Evolutionary conservation across 495 filamentous ascomycete genomes (phyloP), one percentile per base, ranked within the genome.

Genomic region (Pseudoneurospora amorphoporcata): DNA sequence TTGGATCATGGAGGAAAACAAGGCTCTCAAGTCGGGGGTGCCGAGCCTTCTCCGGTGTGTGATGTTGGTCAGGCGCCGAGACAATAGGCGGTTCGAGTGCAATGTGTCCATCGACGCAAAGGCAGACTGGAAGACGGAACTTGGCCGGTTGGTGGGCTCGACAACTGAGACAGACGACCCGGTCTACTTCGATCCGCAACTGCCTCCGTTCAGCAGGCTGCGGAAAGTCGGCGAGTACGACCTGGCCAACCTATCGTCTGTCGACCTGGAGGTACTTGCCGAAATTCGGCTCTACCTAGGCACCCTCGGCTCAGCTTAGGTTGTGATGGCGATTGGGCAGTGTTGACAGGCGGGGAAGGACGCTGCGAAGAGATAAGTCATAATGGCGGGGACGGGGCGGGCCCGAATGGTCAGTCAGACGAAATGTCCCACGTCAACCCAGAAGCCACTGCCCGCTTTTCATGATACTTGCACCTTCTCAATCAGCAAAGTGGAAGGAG

Each of bases 1-100:
- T 4, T 79, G 79, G 79, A 72, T 72, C 1, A 65, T 79, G 8
- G 9, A 72, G 17, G 79, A 79, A 70, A 77, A 81, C 53, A 8
- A 37, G 17, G 68, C 68, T 6, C 69, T 70, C 10, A 73, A 76
- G 70, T 75, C 73, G 3, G 79, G 79, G 2, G 76, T 78, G 1
- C 78, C 78, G 0, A 71, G 43, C 3, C 69, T 70, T 23, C 38
- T 81, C 8, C 72, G 74, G 10, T 72, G 73, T 16, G 76, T 75
- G 16, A 76, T 81, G 9, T 14, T 81, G 69, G 69, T 81, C 37
- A 74, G 72, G 8, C 71, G 78, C 12, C n/a, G 47, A 39, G 61
- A 73, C 23, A 70, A 79, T 9, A 68, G 73, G 19, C 68, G 68
- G 16, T 81, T 81, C 41, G 69, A 77, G 40, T 71, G 72, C 43